Base-by-base conservation (phyloP, 768 basidiomycete genomes). In the Candolleomyces aberdarensis region DNA sequence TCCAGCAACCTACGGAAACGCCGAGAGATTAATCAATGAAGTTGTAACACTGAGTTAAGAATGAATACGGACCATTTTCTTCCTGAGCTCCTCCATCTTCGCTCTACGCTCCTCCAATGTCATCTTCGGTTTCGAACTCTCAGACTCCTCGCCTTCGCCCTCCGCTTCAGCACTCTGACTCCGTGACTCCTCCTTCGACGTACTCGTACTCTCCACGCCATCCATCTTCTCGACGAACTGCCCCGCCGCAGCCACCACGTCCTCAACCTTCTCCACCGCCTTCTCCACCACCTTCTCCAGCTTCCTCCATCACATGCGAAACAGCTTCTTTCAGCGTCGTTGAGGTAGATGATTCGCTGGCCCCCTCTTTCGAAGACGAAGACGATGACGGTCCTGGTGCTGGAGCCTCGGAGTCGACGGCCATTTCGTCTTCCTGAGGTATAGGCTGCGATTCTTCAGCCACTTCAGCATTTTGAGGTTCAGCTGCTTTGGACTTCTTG, bases 41-140 rank as follows among this genome's bases (percentile, higher is more conserved):
- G n/a, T 13, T 39, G 57, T 40, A 50, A 4, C 47, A 7, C 41
- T 26, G 29, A 48, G 47, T n/a, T 17, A 39, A 32, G 11, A 31
- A 43, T 49, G 40, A 17, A 60, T n/a, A 80, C 84, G 51, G 56
- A 94, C 96, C 85, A 94, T 92, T 69, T 85, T 87, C 71, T 84
- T 82, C 63, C 92, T 79, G 46, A 97, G 78, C 65, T 86, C 78
- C 29, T 87, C 88, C 73, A 96, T 74, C 77, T 90, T 95, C 19
- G 83, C 85, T 71, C 86, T 86, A 60, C 93, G 78, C 65, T 90
- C 90, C 58, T 89, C 87, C 81, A 91, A 80, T 0, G 84, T 83
- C 69, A 80, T 56, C 57, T 75, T 72, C 60, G 65, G 70, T 15
- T 59, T 61, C 65, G 64, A 62, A 60, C 60, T 56, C 65, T 56